A percentile compares a stretch with the other conserved stretches of the same genome.
Evolutionary conservation across 2,329 filamentous ascomycete species (phyloP).

Genomic region (Exophiala aquamarina): DNA sequence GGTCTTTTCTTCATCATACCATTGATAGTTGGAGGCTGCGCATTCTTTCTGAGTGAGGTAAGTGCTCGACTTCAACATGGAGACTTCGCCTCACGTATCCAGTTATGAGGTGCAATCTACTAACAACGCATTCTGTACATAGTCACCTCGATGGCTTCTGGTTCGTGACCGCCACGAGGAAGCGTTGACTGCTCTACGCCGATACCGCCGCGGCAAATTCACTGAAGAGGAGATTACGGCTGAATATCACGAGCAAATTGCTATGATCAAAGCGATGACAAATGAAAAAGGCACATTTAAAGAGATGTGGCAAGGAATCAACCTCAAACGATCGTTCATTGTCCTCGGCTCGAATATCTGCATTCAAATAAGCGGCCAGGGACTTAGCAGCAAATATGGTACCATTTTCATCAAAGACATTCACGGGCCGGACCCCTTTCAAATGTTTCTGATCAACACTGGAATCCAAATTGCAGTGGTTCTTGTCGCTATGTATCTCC

Average conservation of each 20-base stretch:
- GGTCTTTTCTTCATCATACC: conserved; percentile 17
- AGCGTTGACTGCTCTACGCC: conserved; percentile 27
- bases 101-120: not conserved
- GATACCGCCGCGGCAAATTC: conserved; percentile 13
- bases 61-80: not conserved
- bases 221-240: conserved; percentile 15
- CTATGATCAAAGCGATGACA: conserved; percentile 7
- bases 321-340: conserved; percentile 13
- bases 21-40: conserved; percentile 2
- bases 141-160: conserved; percentile 35
- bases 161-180: conserved; percentile 31
- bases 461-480: conserved; percentile 8
- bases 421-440: conserved; percentile 7
- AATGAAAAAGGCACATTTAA: conserved; percentile 17
- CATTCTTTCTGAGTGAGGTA: conserved; percentile 15
- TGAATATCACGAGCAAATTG: conserved; percentile 10
- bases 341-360: conserved; percentile 15
- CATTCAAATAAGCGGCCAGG: conserved; percentile 15
- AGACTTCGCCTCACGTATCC: not conserved
- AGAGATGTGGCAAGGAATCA: conserved; percentile 15
- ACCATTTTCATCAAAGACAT: conserved; percentile 19
- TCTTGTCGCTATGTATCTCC: conserved; percentile 10
- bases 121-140: not conserved
- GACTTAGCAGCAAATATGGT: conserved; percentile 13
- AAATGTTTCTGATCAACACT: conserved; percentile 12